Base-by-base conservation (phyloP, 306 rosid species). In the Glycyrrhiza uralensis region DNA sequence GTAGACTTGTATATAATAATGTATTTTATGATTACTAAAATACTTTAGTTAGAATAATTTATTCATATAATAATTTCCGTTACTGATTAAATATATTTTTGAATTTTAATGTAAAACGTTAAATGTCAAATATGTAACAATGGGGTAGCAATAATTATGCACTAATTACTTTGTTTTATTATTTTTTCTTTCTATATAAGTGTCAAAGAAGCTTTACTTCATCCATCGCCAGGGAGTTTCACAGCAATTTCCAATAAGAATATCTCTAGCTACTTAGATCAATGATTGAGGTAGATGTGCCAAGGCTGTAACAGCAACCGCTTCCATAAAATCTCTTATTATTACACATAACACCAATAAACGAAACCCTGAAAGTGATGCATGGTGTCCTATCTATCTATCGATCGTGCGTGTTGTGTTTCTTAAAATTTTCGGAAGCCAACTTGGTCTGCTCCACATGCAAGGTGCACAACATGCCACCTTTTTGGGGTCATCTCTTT, bases 401-500 rank as follows among this genome's bases (percentile, higher is more conserved):
- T 55, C 9, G 2, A 32, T 14, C 4, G 30, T 14, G 5, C 2
- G 26, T 7, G 19, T 18, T 59, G 3, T 73, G 41, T 39, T 26
- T 54, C 38, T 42, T n/a, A n/a, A 44, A 45, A 3, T 1, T 20
- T 66, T 66, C 1, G 61, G 20, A 4, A 32, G 15, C 8, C 11
- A 42, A 56, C 62, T 58, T 58, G 44, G 75, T 29, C 26, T 20
- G 38, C n/a, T 32, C 13, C 75, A 76, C 75, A 46, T 67, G 70
- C 36, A 67, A 67, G 26, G 26, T 64, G 23, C 64, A 50, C 71
- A 66, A 50, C 71, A 66, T 45, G 69, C 15, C 75, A 23, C 45
- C 24, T 46, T 54, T 51, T 33, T 35, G 2, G 3, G 35, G 11
- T 54, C 24, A 52, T 11, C 45, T 11, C 57, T 73, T 47, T 63